Conservation (phyloP, 331 rosid genomes). For the Cydonia oblonga region DNA sequence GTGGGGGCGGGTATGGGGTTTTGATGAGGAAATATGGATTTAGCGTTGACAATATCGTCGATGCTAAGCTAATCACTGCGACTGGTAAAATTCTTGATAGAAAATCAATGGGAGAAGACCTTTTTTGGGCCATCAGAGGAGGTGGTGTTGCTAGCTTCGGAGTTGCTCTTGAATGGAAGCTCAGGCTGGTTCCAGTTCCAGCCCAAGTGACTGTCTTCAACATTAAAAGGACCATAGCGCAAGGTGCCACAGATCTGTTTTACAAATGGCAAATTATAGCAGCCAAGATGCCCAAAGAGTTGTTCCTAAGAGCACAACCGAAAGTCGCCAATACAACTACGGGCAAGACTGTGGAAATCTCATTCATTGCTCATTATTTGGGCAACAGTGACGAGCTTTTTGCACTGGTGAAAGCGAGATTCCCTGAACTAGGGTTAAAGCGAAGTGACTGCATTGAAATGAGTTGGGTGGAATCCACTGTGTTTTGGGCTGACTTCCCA, state of each 20-base stretch:
- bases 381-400: constrained; percentile 25
- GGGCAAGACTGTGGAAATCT: constrained; percentile 14
- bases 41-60: neutral
- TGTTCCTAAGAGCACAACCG: neutral
- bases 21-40: constrained; percentile 6
- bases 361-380: constrained; percentile 26
- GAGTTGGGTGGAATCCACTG: constrained; percentile 42
- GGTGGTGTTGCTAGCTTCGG: constrained; percentile 8
- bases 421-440: constrained; percentile 31
- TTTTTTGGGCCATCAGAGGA: constrained; percentile 11
- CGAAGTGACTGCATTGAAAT: constrained; percentile 13
- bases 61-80: neutral
- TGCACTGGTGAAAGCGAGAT: constrained; percentile 16
- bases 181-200: neutral
- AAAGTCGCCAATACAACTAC: neutral
- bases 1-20: neutral
- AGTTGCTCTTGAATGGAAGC: neutral
- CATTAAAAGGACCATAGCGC: neutral
- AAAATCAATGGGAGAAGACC: neutral
- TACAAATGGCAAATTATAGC: neutral
- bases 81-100: neutral
- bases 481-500: constrained; percentile 18
- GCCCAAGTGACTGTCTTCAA: neutral
- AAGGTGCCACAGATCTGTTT: neutral
- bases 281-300: neutral